A percentile compares a stretch with the other conserved stretches of the same genome.
These are phyloP conservation scores for Aristolochia californica DNA, from an alignment of 164 flowering plant species.

Conservation along the genomic window DNA sequence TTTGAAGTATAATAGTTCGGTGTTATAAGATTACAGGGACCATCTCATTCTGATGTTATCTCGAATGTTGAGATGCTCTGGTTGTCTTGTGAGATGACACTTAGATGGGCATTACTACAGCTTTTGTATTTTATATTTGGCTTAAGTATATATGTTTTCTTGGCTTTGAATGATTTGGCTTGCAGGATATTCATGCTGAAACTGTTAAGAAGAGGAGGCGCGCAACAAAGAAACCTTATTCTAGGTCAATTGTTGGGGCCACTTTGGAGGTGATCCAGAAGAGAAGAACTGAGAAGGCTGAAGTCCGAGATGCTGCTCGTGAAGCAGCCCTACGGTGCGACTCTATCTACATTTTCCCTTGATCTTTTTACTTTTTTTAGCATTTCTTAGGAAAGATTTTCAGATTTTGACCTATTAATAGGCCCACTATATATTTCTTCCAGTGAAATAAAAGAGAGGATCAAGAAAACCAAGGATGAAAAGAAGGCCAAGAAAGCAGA, in stretches of 20 bases:
- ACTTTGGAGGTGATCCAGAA: constrained; percentile 44
- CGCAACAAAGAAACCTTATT: constrained; percentile 36
- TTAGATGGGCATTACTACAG: too few relatives aligned
- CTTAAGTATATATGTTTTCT: too few relatives aligned
- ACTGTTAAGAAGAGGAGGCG: constrained; percentile 43
- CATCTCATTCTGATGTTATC: too few relatives aligned
- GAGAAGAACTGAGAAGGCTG: constrained; percentile 37
- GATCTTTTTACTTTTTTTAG: neutral
- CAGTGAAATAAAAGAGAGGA: constrained; percentile 43
- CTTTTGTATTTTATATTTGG: too few relatives aligned
- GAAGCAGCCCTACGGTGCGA: constrained; percentile 41
- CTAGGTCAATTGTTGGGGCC: constrained; percentile 44
- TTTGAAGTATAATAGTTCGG: too few relatives aligned
- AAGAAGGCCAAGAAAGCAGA: constrained; percentile 50
- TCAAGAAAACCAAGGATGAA: constrained; percentile 45
- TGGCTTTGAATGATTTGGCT: neutral
- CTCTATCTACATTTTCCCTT: neutral
- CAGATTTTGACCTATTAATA: neutral
- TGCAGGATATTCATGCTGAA: constrained; percentile 34
- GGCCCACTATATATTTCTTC: neutral
- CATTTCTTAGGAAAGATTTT: neutral
- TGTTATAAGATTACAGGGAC: too few relatives aligned
- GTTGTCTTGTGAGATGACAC: too few relatives aligned
- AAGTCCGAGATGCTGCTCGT: constrained; percentile 42
- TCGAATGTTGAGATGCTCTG: too few relatives aligned